These are phyloP conservation scores for Panus rudis DNA, from an alignment of 768 basidiomycete genomes.

Conservation along the genomic window DNA sequence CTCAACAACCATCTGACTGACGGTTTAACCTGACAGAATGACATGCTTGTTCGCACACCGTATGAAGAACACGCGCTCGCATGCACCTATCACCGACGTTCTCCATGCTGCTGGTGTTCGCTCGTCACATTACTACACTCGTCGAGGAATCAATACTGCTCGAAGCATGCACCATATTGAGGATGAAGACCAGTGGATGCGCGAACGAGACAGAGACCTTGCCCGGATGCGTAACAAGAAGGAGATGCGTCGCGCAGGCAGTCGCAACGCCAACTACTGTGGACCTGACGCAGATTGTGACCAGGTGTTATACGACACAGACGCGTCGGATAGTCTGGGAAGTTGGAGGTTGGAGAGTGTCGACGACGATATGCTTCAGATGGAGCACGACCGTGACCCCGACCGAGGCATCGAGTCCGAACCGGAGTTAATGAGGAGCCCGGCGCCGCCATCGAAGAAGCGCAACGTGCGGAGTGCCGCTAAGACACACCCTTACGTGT, in stretches of 20 bases:
- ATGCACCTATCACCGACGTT: conserved; percentile 66
- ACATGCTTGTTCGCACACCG: conserved; percentile 73
- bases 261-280: background rate
- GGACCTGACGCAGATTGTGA: too few species aligned
- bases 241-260: conserved; percentile 19
- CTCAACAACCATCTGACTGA: background rate
- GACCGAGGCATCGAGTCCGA: too few species aligned
- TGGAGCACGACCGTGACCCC: too few species aligned
- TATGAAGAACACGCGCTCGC: conserved; percentile 71
- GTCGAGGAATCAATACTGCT: background rate
- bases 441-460: too few species aligned
- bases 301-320: too few species aligned
- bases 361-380: too few species aligned
- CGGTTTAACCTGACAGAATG: conserved; percentile 32
- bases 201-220: conserved; percentile 28
- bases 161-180: conserved; percentile 4
- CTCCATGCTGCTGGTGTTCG: conserved; percentile 53
- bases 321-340: too few species aligned
- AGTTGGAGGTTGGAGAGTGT: too few species aligned
- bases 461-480: too few species aligned
- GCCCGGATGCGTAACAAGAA: conserved; percentile 27
- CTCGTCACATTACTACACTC: conserved; percentile 5
- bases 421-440: too few species aligned
- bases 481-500: too few species aligned
- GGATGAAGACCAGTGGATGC: conserved; percentile 32